These are phyloP conservation scores for Sclerotinia subarctica DNA, from an alignment of 2,329 filamentous ascomycete species.

Conservation along the genomic window DNA sequence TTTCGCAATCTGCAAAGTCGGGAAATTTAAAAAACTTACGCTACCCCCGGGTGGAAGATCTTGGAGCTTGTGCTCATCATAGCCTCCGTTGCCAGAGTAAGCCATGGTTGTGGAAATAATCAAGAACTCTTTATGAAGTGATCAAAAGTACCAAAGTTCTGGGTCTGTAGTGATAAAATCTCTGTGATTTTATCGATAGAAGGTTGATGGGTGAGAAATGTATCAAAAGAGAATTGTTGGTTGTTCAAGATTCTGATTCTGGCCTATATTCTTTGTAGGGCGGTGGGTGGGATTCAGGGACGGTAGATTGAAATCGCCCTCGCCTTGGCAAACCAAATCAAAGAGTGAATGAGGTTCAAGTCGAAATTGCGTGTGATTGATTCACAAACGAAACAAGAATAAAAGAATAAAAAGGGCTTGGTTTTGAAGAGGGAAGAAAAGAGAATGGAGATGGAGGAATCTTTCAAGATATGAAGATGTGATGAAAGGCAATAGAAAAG, in stretches of 20 bases:
- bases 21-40: conserved; percentile 47
- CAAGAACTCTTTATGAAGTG: background rate
- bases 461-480: background rate
- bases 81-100: conserved; percentile 59
- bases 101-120: conserved; percentile 49
- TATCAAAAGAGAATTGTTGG: background rate
- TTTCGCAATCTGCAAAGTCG: background rate
- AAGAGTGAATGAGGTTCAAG: conserved; percentile 6
- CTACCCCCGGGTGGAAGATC: conserved; percentile 58
- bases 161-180: background rate
- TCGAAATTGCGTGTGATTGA: background rate
- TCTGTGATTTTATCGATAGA: background rate
- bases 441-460: background rate
- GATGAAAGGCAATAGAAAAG: background rate
- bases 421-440: background rate
- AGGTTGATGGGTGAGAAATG: background rate
- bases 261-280: background rate
- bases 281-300: conserved; percentile 8
- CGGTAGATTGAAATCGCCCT: background rate
- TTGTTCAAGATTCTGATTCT: background rate
- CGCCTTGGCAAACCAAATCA: background rate
- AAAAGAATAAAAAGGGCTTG: background rate
- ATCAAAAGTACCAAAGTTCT: background rate
- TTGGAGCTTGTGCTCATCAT: conserved; percentile 63
- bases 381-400: background rate